A percentile compares a stretch with the other conserved stretches of the same genome.
Evolutionary conservation across 768 basidiomycete genomes (phyloP).

Genomic region (Arthromyces matolae): DNA sequence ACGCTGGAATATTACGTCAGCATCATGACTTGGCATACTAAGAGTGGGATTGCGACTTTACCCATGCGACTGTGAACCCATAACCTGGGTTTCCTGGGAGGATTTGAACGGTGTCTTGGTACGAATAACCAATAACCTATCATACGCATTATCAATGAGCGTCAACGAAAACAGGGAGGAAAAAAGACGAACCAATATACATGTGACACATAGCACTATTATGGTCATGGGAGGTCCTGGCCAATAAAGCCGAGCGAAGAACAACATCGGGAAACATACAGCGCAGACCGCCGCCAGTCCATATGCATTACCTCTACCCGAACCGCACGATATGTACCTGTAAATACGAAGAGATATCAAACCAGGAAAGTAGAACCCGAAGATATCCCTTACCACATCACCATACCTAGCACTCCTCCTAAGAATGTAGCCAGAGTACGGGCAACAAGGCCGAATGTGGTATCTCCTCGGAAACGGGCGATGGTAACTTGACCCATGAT

Average conservation of each 20-base stretch:
- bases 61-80: slow-evolving; percentile 73
- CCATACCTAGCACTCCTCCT: slow-evolving; percentile 59
- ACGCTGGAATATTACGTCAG: slow-evolving; percentile 31
- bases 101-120: slow-evolving; percentile 51
- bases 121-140: slow-evolving; percentile 73
- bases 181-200: slow-evolving; percentile 42
- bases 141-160: background rate
- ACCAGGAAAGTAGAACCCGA: background rate
- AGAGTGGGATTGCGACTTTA: slow-evolving; percentile 27
- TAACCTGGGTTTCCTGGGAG: slow-evolving; percentile 50
- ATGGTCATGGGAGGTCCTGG: slow-evolving; percentile 72
- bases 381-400: slow-evolving; percentile 53
- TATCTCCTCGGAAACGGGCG: slow-evolving; percentile 72
- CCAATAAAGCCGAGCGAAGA: slow-evolving; percentile 69
- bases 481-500: slow-evolving; percentile 76
- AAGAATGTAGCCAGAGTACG: slow-evolving; percentile 63
- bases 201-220: slow-evolving; percentile 63
- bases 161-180: background rate
- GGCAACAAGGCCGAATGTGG: slow-evolving; percentile 58
- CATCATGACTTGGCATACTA: background rate
- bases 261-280: slow-evolving; percentile 70
- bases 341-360: background rate
- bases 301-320: slow-evolving; percentile 56
- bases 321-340: slow-evolving; percentile 71
- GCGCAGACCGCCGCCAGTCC: slow-evolving; percentile 67